phyloP scores from a whole-genome alignment of 225 moss, liverwort and hornwort species.

The Sphagnum tenellum region DNA sequence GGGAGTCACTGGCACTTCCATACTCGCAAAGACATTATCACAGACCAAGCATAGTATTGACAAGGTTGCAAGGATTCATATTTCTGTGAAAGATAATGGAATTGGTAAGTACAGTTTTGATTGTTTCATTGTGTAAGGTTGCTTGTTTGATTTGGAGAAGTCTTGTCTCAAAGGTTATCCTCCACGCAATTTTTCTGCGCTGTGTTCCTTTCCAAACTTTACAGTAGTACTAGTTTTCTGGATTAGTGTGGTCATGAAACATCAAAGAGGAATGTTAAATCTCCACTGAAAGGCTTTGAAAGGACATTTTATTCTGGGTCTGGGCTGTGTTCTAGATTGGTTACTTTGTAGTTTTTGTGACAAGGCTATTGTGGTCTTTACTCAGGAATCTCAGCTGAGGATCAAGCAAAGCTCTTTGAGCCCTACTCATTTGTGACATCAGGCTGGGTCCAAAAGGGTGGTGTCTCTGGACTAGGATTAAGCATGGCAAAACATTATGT shows the following conservation, averaged over 20 bases:
- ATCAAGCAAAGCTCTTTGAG: conserved; percentile 67
- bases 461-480: conserved; percentile 62
- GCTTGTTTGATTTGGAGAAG: background rate
- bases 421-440: conserved; percentile 66
- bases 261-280: background rate
- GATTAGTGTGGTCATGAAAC: too few relatives aligned
- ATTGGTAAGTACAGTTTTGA: too few relatives aligned
- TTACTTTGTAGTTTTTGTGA: too few relatives aligned
- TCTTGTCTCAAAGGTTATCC: too few relatives aligned
- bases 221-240: background rate
- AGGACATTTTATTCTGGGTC: too few relatives aligned
- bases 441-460: conserved; percentile 65
- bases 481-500: conserved; percentile 74
- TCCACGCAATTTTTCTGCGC: background rate
- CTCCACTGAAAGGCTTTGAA: background rate
- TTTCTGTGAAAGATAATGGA: conserved; percentile 27
- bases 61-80: conserved; percentile 55
- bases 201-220: background rate
- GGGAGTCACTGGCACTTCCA: conserved; percentile 21
- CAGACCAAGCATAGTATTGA: conserved; percentile 20
- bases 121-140: background rate
- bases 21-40: conserved; percentile 21
- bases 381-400: conserved; percentile 51
- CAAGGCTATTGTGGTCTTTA: background rate
- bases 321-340: too few relatives aligned